Base-by-base conservation (phyloP, 176 grass and related monocot genomes). In the Triticum dicoccoides region DNA sequence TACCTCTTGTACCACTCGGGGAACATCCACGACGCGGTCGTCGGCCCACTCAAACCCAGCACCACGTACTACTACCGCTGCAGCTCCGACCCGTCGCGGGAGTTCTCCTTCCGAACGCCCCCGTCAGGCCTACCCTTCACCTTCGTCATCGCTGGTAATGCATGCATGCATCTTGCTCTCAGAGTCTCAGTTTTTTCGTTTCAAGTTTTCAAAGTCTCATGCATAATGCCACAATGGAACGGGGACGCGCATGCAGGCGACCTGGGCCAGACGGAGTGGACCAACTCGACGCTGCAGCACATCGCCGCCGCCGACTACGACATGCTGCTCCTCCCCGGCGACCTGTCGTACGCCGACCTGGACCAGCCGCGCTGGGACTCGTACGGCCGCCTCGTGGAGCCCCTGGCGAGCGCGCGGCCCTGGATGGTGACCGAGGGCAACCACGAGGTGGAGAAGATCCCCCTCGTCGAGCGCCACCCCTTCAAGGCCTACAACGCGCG, bases 41-140 rank as follows among this genome's bases (percentile, higher is more conserved):
- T 92, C 71, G 90, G 93, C 0, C 88, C 90, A 9, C 75, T 95
- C 30, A 20, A 84, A 27, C 87, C 25, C 42, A 76, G 77, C 82
- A 90, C 69, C 3, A 86, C 87, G 0, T 95, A 92, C 68, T 95
- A 84, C 82, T 95, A 95, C 75, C 86, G 87, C 21, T 95, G 87
- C 82, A 87, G 93, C 42, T 82, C 82, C 21, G 30, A 68, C 73
- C 41, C 76, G 13, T 58, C 84, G 8, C 84, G 66, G 3, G 90
- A 95, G 90, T 95, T 95, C 72, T 92, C 90, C 64, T 95, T 95
- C 85, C 87, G 78, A 51, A 90, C 90, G 14, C 82, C 87, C 1
- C 90, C 90, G 30, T 41, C 85, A 13, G 71, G 58, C 63, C 82
- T 95, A 37, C 90, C 93, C 18, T 29, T 95, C 79, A 88, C 81